Base-by-base conservation (phyloP, 129 eudicot species). In the Artemisia annua region DNA sequence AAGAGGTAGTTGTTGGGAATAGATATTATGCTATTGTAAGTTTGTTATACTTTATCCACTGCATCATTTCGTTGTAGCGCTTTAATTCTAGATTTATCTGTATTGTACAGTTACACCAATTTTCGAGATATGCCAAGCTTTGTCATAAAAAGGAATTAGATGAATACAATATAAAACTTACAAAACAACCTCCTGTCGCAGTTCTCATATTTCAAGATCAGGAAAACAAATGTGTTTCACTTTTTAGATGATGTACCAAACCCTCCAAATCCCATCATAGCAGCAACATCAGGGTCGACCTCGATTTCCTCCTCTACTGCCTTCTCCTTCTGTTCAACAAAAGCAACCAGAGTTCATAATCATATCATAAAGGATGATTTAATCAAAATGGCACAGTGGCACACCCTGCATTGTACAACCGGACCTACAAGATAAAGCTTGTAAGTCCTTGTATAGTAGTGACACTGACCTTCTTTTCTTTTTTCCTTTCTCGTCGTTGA, bases 241-340 rank as follows among this genome's bases (percentile, higher is more conserved):
- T 93, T 93, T 72, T 90, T 93, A 5, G 97, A 87, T 11, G 67
- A 87, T 11, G 67, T 62, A 11, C 91, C 80, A 66, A 93, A 93
- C 78, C 98, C 98, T 43, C 98, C 97, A 59, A 93, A 93, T 14
- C 98, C 98, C 98, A 93, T 93, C 96, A 90, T 82, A 71, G 92
- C 89, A 67, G 98, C 97, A 76, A 93, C 96, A 84, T 93, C 98
- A 39, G 92, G 92, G 72, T 93, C 98, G 0, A 86, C 71, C 72
- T 87, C 98, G 11, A 77, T 70, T 78, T 93, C 97, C 78, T 89
- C 98, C 79, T 93, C 98, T 8, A 63, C 82, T 15, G 79, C 92
- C 93, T 93, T 93, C 84, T 93, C 97, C 75, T 87, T 90, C 98
- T 93, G 91, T 75, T 58, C 58, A 77, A 53, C 77, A 57, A 18